These are phyloP conservation scores for Magnaporthiopsis incrustans DNA, from an alignment of 2,329 filamentous ascomycete species.

Conservation along the genomic window DNA sequence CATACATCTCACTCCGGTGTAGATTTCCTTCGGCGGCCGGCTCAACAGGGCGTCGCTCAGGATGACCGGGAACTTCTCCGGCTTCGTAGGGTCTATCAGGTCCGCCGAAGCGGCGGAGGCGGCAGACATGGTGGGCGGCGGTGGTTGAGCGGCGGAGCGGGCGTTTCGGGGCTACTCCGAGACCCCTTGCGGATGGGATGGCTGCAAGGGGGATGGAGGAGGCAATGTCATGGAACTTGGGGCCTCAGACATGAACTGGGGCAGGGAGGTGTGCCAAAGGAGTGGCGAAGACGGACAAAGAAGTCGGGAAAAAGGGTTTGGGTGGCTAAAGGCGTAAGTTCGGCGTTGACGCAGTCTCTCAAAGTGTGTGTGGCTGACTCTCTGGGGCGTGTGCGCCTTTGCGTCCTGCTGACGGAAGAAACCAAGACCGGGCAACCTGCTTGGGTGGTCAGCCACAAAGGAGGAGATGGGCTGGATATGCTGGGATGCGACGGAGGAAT, in stretches of 20 bases:
- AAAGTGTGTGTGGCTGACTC: not conserved
- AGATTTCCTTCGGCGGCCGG: conserved; percentile 47
- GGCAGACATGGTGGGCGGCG: conserved; percentile 4
- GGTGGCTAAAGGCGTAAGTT: not conserved
- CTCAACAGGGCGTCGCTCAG: conserved; percentile 54
- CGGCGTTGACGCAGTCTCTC: not conserved
- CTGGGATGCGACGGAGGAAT: not conserved
- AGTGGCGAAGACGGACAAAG: not conserved
- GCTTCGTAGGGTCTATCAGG: conserved; percentile 51
- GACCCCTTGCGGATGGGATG: not conserved
- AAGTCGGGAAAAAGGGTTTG: not conserved
- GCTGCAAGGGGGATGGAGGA: too few relatives aligned
- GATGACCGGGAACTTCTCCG: conserved; percentile 53
- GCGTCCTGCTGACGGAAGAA: not conserved
- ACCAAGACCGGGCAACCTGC: not conserved
- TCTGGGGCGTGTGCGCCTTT: not conserved
- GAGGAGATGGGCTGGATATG: not conserved
- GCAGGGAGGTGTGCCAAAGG: not conserved
- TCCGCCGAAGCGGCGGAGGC: conserved; percentile 1
- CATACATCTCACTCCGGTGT: conserved; percentile 54
- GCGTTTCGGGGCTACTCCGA: not conserved
- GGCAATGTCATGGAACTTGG: not conserved
- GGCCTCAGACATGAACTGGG: not conserved
- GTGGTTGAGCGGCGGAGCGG: not conserved
- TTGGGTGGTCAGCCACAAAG: not conserved